These are phyloP conservation scores for Cicer judaicum DNA, from an alignment of 306 rosid genomes.

Conservation along the genomic window DNA sequence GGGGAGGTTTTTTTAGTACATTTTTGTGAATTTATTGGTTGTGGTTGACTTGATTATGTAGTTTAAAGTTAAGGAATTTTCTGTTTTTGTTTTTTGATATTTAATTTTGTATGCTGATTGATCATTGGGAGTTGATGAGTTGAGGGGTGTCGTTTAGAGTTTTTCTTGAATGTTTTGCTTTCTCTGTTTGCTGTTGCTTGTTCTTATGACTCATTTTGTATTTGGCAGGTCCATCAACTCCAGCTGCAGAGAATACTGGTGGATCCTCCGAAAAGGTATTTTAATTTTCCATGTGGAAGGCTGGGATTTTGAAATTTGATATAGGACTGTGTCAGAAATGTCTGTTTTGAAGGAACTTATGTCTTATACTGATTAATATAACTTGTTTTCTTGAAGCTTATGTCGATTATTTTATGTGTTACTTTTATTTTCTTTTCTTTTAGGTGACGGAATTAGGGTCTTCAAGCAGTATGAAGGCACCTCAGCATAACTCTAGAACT, in stretches of 20 bases:
- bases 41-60: neutral
- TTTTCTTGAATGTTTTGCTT: conserved; percentile 3
- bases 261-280: conserved; percentile 75
- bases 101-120: conserved; percentile 8
- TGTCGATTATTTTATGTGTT: neutral
- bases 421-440: conserved; percentile 26
- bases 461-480: conserved; percentile 44
- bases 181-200: conserved; percentile 24
- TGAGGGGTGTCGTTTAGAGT: conserved; percentile 5
- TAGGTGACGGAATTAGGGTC: conserved; percentile 67
- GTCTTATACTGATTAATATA: conserved; percentile 9
- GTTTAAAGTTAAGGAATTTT: neutral
- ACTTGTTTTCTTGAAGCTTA: conserved; percentile 22
- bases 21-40: neutral
- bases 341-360: conserved; percentile 17
- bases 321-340: conserved; percentile 2
- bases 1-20: neutral
- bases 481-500: conserved; percentile 53
- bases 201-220: conserved; percentile 30
- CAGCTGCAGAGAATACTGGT: conserved; percentile 55
- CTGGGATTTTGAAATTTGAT: neutral
- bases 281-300: neutral
- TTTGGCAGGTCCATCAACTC: conserved; percentile 62
- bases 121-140: conserved; percentile 9
- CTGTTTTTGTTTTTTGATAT: neutral